Conservation (phyloP, 225 moss, liverwort and hornwort species). For the Climacium dendroides region DNA sequence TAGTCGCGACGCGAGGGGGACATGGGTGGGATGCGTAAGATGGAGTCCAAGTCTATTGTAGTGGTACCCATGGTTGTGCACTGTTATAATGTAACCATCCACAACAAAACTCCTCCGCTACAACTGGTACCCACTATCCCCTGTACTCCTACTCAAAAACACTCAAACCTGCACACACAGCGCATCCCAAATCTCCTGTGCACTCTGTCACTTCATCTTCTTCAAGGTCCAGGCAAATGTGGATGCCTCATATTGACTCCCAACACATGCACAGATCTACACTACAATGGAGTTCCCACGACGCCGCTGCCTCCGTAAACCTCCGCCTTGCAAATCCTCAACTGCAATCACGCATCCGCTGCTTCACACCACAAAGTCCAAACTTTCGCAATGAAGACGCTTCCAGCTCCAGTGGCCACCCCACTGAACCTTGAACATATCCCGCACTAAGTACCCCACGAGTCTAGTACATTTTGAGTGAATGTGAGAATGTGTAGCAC, state of each 20-base stretch:
- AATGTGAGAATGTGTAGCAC: background rate
- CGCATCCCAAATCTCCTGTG: background rate
- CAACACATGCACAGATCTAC: background rate
- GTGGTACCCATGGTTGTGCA: background rate
- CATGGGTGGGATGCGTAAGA: background rate
- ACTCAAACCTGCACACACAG: background rate
- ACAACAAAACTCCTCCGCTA: background rate
- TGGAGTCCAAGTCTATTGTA: background rate
- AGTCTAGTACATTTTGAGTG: background rate
- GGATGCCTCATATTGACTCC: background rate
- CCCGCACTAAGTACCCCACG: background rate
- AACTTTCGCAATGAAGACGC: background rate
- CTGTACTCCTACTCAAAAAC: background rate
- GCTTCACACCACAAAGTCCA: background rate
- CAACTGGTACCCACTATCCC: background rate
- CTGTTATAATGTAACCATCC: background rate
- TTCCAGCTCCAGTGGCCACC: background rate
- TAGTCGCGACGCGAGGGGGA: conserved; percentile 40
- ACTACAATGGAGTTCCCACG: background rate
- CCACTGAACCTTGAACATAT: background rate
- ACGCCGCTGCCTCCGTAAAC: background rate
- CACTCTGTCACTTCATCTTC: background rate
- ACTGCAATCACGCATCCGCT: background rate
- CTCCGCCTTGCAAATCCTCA: background rate
- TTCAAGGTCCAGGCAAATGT: background rate